Percentiles rank a stretch among this genome's conserved stretches.
Evolutionary conservation across 2,329 filamentous ascomycete species (phyloP).

Genomic region (Colletotrichum sp.): DNA sequence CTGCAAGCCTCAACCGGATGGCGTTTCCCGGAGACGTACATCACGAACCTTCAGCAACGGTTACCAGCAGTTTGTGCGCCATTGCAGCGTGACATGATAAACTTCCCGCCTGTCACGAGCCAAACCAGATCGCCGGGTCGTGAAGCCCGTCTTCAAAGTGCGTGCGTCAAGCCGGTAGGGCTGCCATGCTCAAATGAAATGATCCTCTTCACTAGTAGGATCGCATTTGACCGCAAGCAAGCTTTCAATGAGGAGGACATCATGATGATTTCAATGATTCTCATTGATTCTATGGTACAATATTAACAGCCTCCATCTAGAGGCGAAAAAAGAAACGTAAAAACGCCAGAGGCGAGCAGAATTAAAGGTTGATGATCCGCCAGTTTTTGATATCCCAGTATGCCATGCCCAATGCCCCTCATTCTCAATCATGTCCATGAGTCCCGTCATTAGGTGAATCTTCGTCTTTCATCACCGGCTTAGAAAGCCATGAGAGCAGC

Average conservation of each 20-base stretch:
- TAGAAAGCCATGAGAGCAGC: constrained; percentile 17
- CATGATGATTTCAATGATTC: background rate
- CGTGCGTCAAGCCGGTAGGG: background rate
- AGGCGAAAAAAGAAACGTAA: background rate
- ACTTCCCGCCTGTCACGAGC: background rate
- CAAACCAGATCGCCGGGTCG: background rate
- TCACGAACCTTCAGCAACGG: background rate
- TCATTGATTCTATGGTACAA: background rate
- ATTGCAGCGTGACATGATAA: background rate
- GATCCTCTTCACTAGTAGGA: fast-evolving
- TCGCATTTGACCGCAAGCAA: background rate
- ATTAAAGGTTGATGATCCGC: background rate
- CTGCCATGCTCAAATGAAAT: fast-evolving
- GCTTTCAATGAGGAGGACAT: fast-evolving
- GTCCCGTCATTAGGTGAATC: background rate
- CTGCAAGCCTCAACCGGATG: background rate
- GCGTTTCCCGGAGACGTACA: background rate
- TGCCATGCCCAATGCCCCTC: background rate
- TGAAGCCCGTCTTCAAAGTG: background rate
- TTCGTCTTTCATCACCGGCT: background rate
- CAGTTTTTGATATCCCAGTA: background rate
- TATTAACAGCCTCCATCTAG: background rate
- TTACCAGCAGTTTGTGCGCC: background rate
- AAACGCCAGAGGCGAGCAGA: background rate
- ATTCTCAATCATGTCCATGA: background rate